Evolutionary conservation across 257 asterid species (phyloP).

Genomic region (Solanum bulbocastanum): DNA sequence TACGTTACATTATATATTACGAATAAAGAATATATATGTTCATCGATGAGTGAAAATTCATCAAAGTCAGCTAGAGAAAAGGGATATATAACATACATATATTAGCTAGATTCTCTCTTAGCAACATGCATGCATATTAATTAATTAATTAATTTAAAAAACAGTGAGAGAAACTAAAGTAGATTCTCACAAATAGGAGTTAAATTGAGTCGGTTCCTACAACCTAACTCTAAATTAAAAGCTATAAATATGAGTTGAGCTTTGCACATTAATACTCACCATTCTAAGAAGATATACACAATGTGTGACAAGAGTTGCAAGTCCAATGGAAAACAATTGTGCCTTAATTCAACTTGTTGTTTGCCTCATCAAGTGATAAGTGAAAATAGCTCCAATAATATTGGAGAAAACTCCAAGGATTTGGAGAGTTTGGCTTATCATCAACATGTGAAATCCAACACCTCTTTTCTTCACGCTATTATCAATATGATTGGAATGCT

Average conservation of each 20-base stretch:
- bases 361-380: conserved; percentile 8
- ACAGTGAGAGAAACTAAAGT: neutral
- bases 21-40: neutral
- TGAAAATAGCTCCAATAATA: neutral
- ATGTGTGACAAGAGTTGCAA: conserved; percentile 22
- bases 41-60: neutral
- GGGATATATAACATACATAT: neutral
- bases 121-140: neutral
- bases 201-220: neutral
- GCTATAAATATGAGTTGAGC: neutral
- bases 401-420: conserved; percentile 6
- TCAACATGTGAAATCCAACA: conserved; percentile 1
- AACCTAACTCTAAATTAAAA: neutral
- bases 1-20: neutral
- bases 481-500: conserved; percentile 77
- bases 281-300: neutral
- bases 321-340: conserved; percentile 2
- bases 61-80: neutral
- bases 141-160: neutral
- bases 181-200: neutral
- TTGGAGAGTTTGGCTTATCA: conserved; percentile 25
- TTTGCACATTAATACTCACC: neutral
- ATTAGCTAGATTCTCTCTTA: neutral
- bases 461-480: conserved; percentile 57
- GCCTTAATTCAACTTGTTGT: conserved; percentile 11